A percentile compares a stretch with the other conserved stretches of the same genome.
Conservation (phyloP, 352 stramenopile species). For the Aphanomyces invadans region DNA sequence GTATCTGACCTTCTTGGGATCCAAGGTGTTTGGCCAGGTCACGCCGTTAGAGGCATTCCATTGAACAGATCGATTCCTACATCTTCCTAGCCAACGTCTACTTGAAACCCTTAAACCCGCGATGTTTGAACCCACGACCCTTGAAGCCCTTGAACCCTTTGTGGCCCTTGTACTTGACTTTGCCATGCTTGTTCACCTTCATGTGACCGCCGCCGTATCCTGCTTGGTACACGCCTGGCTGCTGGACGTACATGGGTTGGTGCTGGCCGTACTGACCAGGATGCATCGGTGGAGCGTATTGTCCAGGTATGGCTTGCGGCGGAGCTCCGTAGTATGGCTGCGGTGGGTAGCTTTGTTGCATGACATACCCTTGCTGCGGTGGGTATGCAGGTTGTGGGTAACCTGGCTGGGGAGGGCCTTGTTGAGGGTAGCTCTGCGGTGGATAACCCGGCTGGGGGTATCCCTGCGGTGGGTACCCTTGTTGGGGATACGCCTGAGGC, state of each 20-base stretch:
- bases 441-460: neutral
- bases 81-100: conserved; percentile 7
- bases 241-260: conserved; percentile 17
- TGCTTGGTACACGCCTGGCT: neutral
- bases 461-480: neutral
- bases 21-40: conserved; percentile 68
- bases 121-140: too few relatives aligned
- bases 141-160: conserved; percentile 15
- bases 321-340: neutral
- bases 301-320: neutral
- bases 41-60: conserved; percentile 2
- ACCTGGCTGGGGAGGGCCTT: neutral
- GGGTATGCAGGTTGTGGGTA: neutral
- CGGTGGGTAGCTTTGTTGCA: neutral
- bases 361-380: neutral
- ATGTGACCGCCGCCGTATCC: conserved; percentile 6
- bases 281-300: neutral
- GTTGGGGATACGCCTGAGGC: neutral
- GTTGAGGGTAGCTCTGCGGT: conserved; percentile 8
- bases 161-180: conserved; percentile 19
- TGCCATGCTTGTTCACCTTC: conserved; percentile 9
- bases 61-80: too few relatives aligned
- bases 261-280: neutral
- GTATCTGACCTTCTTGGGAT: conserved; percentile 80
- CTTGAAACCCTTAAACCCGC: conserved; percentile 20